Conservation (phyloP, 768 basidiomycete species). For the Boletus insuetus region DNA sequence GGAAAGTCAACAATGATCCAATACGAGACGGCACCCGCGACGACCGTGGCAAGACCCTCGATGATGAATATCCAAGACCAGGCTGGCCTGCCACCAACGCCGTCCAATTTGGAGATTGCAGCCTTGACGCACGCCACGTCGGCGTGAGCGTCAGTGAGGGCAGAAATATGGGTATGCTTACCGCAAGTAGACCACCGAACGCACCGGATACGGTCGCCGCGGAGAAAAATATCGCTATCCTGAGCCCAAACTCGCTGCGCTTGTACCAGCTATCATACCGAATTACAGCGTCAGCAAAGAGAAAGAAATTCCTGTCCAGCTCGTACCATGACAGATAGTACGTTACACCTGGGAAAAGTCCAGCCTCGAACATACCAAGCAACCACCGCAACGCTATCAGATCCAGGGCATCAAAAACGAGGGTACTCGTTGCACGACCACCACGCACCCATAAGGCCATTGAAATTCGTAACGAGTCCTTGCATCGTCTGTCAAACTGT, state of each 20-base stretch:
- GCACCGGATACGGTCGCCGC: constrained; percentile 83
- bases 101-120: constrained; percentile 71
- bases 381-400: constrained; percentile 63
- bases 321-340: constrained; percentile 72
- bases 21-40: constrained; percentile 65
- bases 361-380: constrained; percentile 68
- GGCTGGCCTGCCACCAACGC: constrained; percentile 62
- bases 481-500: constrained; percentile 55
- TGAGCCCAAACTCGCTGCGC: constrained; percentile 72
- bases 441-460: constrained; percentile 60
- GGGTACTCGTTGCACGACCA: not conserved
- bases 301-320: not conserved
- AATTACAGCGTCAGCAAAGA: constrained; percentile 37
- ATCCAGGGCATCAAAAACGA: not conserved
- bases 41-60: constrained; percentile 64
- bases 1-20: constrained; percentile 85
- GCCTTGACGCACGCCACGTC: constrained; percentile 26
- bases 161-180: constrained; percentile 23
- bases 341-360: constrained; percentile 45
- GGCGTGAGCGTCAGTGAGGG: not conserved
- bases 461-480: constrained; percentile 66
- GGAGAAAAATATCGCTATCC: constrained; percentile 67
- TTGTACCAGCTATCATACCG: constrained; percentile 48
- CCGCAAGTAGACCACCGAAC: constrained; percentile 74
- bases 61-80: constrained; percentile 78